phyloP scores from a whole-genome alignment of 2,329 filamentous ascomycete species.

The Sporothrix brunneoviolacea region DNA sequence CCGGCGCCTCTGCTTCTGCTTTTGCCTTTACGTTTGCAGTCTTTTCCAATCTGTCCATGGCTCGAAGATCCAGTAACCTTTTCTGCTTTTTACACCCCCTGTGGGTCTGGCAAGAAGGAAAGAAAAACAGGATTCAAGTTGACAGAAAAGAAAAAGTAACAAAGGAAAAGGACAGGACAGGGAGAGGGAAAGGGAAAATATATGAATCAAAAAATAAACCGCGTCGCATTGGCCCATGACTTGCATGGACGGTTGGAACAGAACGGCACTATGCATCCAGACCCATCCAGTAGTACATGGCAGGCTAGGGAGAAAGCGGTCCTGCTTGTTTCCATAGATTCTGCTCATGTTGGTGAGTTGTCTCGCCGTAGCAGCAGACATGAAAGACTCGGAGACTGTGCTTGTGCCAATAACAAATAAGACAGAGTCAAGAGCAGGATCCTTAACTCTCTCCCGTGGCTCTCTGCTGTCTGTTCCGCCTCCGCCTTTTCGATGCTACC shows the following conservation, averaged over 20 bases:
- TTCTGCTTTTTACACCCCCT: background rate
- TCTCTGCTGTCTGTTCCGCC: slow-evolving; percentile 1
- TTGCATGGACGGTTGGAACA: slow-evolving; percentile 8
- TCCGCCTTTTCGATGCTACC: slow-evolving; percentile 13
- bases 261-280: background rate
- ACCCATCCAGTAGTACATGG: background rate
- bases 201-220: background rate
- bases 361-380: too few relatives aligned
- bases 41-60: too few relatives aligned
- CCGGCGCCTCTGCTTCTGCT: background rate
- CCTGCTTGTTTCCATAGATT: too few relatives aligned
- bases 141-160: background rate
- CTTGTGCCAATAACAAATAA: background rate
- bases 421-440: background rate
- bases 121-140: too few relatives aligned
- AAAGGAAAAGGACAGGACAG: background rate
- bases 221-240: slow-evolving; percentile 14
- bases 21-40: too few relatives aligned
- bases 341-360: too few relatives aligned
- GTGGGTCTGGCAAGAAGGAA: too few relatives aligned
- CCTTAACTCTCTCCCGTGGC: background rate
- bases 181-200: background rate
- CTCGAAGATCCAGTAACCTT: too few relatives aligned
- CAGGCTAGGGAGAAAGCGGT: too few relatives aligned
- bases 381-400: too few relatives aligned